phyloP scores from a whole-genome alignment of 1,284 basidiomycete genomes.

The Austropuccinia psidii region DNA sequence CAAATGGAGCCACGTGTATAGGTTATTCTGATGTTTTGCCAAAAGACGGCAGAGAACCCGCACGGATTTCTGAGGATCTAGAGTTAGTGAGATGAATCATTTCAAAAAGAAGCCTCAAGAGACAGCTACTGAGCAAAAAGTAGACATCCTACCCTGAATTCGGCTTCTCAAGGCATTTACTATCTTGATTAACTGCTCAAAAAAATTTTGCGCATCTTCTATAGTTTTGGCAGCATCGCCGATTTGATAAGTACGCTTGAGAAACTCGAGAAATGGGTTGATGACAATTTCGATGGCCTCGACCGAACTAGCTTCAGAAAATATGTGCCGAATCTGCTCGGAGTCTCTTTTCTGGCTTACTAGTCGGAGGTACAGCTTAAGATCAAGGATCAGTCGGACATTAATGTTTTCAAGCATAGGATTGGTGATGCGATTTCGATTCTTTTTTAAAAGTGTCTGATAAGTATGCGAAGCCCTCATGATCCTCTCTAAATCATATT shows the following conservation, averaged over 20 bases:
- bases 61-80: slow-evolving; percentile 38
- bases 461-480: slow-evolving; percentile 38
- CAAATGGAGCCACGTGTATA: slow-evolving; percentile 27
- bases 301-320: slow-evolving; percentile 39
- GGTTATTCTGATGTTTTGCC: slow-evolving; percentile 17
- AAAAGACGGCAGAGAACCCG: slow-evolving; percentile 25
- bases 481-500: slow-evolving; percentile 41
- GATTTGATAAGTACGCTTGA: slow-evolving; percentile 40
- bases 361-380: slow-evolving; percentile 40
- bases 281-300: slow-evolving; percentile 40
- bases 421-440: slow-evolving; percentile 38
- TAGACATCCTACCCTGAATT: slow-evolving; percentile 2
- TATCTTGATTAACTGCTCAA: slow-evolving; percentile 41
- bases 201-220: slow-evolving; percentile 39
- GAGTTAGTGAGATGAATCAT: slow-evolving; percentile 36
- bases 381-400: slow-evolving; percentile 42
- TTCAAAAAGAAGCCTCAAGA: background rate
- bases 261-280: slow-evolving; percentile 39
- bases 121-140: background rate
- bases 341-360: slow-evolving; percentile 40
- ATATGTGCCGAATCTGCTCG: slow-evolving; percentile 39
- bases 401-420: slow-evolving; percentile 39
- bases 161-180: slow-evolving; percentile 26
- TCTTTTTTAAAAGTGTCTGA: slow-evolving; percentile 38
- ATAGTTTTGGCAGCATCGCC: slow-evolving; percentile 39